Evolutionary conservation across 805 yeast genomes (phyloP).

Genomic region (Brettanomyces nanus): DNA sequence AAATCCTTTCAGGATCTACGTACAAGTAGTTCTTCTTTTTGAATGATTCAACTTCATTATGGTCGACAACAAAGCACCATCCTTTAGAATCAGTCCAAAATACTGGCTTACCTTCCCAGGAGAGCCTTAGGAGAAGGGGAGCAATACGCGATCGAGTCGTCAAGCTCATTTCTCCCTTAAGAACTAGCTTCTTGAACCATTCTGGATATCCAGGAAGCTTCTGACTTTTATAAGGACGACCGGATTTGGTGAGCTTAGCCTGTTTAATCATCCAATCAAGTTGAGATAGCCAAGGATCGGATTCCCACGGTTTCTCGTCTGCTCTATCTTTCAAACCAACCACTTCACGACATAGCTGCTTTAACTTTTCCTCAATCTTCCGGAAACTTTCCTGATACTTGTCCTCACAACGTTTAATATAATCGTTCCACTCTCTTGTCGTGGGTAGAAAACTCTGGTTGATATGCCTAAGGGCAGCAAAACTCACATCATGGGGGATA

Average conservation of each 20-base stretch:
- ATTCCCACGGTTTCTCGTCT: conserved; percentile 31
- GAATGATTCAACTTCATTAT: conserved; percentile 27
- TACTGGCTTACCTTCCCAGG: conserved; percentile 82
- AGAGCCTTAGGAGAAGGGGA: conserved; percentile 64
- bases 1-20: conserved; percentile 12
- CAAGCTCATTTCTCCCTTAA: conserved; percentile 37
- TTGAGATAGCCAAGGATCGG: conserved; percentile 88
- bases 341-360: conserved; percentile 51
- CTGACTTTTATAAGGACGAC: conserved; percentile 62
- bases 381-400: conserved; percentile 51
- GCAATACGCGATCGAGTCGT: conserved; percentile 69
- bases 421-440: conserved; percentile 61
- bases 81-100: conserved; percentile 75
- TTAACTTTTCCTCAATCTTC: conserved; percentile 51
- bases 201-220: conserved; percentile 86
- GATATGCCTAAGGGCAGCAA: conserved; percentile 74
- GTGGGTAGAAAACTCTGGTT: conserved; percentile 76
- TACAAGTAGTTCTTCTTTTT: conserved; percentile 30
- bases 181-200: conserved; percentile 70
- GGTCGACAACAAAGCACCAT: conserved; percentile 76
- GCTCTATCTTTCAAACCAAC: conserved; percentile 29
- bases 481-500: conserved; percentile 91
- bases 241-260: conserved; percentile 54
- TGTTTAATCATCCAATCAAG: conserved; percentile 77
- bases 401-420: conserved; percentile 60